Evolutionary conservation across 2,329 filamentous ascomycete species (phyloP).

Genomic region (Coniochaeta ligniaria): DNA sequence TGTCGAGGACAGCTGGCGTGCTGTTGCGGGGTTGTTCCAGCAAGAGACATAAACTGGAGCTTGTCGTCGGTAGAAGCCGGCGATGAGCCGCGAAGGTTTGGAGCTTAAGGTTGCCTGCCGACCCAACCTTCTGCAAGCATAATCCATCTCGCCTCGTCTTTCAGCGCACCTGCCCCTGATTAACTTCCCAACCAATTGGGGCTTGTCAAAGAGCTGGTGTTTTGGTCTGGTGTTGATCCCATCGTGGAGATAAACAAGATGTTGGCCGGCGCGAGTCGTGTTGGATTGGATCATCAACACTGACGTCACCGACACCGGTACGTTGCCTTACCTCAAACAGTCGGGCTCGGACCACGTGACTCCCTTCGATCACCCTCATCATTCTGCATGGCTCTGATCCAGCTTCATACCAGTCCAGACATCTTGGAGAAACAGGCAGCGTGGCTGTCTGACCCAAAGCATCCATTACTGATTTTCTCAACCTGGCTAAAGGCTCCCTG

Average conservation of each 20-base stretch:
- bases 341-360: neutral
- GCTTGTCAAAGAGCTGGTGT: neutral
- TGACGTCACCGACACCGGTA: neutral
- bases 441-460: too few relatives aligned
- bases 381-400: too few relatives aligned
- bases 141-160: slow-evolving; percentile 11
- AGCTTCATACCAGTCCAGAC: too few relatives aligned
- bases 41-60: neutral
- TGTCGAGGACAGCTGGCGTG: neutral
- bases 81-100: neutral
- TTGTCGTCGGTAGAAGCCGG: neutral
- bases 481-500: neutral
- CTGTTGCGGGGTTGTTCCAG: neutral
- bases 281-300: neutral
- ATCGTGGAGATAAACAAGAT: neutral
- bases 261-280: neutral
- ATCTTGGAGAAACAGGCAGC: too few relatives aligned
- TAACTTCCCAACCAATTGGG: neutral
- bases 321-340: neutral
- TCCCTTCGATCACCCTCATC: neutral
- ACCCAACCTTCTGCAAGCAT: slow-evolving; percentile 11
- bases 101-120: slow-evolving; percentile 5
- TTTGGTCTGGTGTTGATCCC: neutral
- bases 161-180: neutral
- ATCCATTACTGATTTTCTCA: too few relatives aligned